These are phyloP conservation scores for Aspergillus chevalieri DNA, from an alignment of 2,329 filamentous ascomycete species.

Conservation along the genomic window DNA sequence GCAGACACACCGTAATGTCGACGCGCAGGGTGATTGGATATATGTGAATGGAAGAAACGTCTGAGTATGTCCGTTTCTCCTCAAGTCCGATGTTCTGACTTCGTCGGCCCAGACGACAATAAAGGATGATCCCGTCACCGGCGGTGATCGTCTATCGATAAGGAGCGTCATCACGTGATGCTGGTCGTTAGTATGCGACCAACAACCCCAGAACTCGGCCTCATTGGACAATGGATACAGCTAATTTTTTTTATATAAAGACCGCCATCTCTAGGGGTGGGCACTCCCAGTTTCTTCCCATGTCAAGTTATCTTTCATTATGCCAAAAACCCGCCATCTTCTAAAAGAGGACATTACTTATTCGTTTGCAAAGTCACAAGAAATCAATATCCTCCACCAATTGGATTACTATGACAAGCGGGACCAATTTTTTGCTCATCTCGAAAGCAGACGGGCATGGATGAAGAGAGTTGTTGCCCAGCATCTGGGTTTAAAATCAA, in stretches of 20 bases:
- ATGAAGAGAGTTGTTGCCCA: conserved; percentile 16
- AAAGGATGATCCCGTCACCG: conserved; percentile 1
- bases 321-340: conserved; percentile 4
- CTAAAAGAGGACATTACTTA: conserved; percentile 19
- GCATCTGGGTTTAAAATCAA: conserved; percentile 12
- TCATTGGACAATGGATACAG: background rate
- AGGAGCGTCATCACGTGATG: conserved; percentile 1
- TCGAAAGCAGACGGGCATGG: conserved; percentile 5
- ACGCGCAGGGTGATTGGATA: background rate
- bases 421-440: conserved; percentile 8
- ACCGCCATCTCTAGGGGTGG: too few species aligned
- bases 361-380: conserved; percentile 13
- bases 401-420: conserved; percentile 14
- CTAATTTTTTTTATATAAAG: too few species aligned
- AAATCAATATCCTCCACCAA: conserved; percentile 18
- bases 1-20: background rate
- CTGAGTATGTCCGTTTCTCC: background rate
- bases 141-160: conserved; percentile 1
- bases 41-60: background rate
- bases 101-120: background rate
- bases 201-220: background rate
- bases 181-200: background rate
- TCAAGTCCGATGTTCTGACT: background rate
- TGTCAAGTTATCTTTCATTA: too few species aligned
- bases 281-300: too few species aligned